Conservation (phyloP, 2,329 filamentous ascomycete species). For the Xylariaceae sp. region DNA sequence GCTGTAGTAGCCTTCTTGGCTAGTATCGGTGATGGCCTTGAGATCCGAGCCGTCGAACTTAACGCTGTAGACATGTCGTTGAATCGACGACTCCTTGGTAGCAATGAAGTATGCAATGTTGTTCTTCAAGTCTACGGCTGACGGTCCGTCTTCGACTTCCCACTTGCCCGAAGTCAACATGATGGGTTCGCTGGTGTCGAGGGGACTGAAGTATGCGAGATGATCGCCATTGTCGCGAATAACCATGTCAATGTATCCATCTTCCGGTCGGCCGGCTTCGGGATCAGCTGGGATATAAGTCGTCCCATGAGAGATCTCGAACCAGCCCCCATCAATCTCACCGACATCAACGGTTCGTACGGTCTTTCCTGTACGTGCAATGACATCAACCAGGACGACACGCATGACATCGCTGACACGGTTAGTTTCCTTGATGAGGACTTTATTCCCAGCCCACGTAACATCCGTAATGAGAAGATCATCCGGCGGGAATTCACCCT, state of each 20-base stretch:
- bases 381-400: conserved; percentile 78
- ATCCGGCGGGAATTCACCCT: conserved; percentile 71
- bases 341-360: conserved; percentile 75
- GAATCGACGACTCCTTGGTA: conserved; percentile 80
- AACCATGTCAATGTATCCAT: conserved; percentile 90
- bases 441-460: conserved; percentile 80
- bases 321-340: conserved; percentile 91
- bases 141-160: conserved; percentile 85
- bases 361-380: conserved; percentile 65
- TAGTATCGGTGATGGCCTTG: conserved; percentile 66
- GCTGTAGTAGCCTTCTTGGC: conserved; percentile 69
- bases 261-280: conserved; percentile 65
- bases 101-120: conserved; percentile 89
- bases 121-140: conserved; percentile 74
- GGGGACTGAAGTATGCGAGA: conserved; percentile 83
- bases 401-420: conserved; percentile 88
- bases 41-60: conserved; percentile 73
- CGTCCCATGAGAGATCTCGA: conserved; percentile 85
- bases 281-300: conserved; percentile 81
- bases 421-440: conserved; percentile 88
- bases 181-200: conserved; percentile 75
- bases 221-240: conserved; percentile 86
- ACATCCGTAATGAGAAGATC: conserved; percentile 90
- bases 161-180: conserved; percentile 84
- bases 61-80: conserved; percentile 89